Conservation (phyloP, 1,284 basidiomycete species). For the Tilletia horrida region DNA sequence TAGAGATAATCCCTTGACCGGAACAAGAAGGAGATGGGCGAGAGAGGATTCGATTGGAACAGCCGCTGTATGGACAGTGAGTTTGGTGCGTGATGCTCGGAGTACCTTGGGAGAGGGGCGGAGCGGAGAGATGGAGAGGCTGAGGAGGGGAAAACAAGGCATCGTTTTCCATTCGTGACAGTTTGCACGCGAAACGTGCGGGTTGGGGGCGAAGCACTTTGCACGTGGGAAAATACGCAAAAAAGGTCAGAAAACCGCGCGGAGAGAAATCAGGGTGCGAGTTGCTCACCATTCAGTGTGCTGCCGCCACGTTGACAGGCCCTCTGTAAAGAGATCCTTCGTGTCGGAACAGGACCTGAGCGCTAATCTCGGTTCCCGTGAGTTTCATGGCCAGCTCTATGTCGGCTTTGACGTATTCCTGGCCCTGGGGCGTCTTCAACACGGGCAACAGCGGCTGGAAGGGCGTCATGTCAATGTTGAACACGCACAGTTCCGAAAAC, state of each 20-base stretch:
- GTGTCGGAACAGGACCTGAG: conserved; percentile 21
- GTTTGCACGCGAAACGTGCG: not conserved
- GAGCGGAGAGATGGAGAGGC: not conserved
- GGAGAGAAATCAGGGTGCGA: not conserved
- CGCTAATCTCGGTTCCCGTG: conserved; percentile 21
- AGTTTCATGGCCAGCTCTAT: conserved; percentile 23
- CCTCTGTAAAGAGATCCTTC: conserved; percentile 24
- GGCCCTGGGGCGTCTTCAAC: conserved; percentile 21
- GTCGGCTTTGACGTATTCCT: conserved; percentile 23
- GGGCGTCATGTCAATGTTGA: conserved; percentile 27
- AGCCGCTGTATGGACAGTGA: too few species aligned
- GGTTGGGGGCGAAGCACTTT: too few species aligned
- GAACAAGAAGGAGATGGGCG: too few species aligned
- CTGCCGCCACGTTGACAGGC: conserved; percentile 23
- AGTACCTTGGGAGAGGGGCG: too few species aligned
- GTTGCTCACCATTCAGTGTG: conserved; percentile 15
- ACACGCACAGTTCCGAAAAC: conserved; percentile 24
- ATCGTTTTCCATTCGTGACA: not conserved
- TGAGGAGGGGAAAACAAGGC: not conserved
- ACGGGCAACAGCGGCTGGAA: conserved; percentile 22
- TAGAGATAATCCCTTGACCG: too few species aligned
- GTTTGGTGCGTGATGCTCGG: too few species aligned
- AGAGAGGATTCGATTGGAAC: too few species aligned
- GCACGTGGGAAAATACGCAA: too few species aligned
- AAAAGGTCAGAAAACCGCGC: not conserved